Base-by-base conservation (phyloP, 1,284 basidiomycete species). In the Jaminaea rosea region DNA sequence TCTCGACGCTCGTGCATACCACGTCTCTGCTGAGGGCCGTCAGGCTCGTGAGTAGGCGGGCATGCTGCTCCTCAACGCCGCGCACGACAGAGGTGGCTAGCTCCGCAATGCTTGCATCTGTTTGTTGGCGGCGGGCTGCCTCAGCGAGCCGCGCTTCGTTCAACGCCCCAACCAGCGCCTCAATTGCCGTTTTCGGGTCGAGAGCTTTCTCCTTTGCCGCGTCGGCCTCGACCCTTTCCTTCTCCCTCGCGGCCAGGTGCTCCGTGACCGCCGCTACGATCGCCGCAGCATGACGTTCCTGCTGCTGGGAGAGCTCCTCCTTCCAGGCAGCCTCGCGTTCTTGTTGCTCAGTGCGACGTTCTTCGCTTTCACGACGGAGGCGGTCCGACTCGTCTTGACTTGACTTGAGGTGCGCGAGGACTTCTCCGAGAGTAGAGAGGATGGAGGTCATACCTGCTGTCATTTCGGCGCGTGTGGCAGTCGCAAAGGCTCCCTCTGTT, bases 331-430 rank as follows among this genome's bases (percentile, higher is more conserved):
- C 48, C 24, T 61, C 63, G 24, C 21, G 8, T 31, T 15, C 17
- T 45, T 17, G 24, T 17, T 29, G 26, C 17, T 19, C 52, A 55
- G 47, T n/a, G n/a, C n/a, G n/a, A n/a, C n/a, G n/a, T n/a, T n/a
- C n/a, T n/a, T n/a, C n/a, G n/a, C n/a, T n/a, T n/a, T n/a, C n/a
- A n/a, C n/a, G n/a, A n/a, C n/a, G n/a, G n/a, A n/a, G n/a, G n/a
- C 47, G 49, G 44, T 60, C 55, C 8, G 61, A 59, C 29, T 63
- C 60, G 39, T 69, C 65, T 41, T 69, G 63, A 37, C 53, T 49
- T 46, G 59, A 55, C 7, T 67, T 47, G 1, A 67, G 60, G 32
- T 69, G 67, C 54, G 67, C 67, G 42, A 69, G 57, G 36, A 69
- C n/a, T n/a, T n/a, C n/a, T n/a, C n/a, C n/a, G n/a, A n/a, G n/a